These are phyloP conservation scores for Talaromyces sp. DNA, from an alignment of 2,329 filamentous ascomycete species.

Conservation along the genomic window DNA sequence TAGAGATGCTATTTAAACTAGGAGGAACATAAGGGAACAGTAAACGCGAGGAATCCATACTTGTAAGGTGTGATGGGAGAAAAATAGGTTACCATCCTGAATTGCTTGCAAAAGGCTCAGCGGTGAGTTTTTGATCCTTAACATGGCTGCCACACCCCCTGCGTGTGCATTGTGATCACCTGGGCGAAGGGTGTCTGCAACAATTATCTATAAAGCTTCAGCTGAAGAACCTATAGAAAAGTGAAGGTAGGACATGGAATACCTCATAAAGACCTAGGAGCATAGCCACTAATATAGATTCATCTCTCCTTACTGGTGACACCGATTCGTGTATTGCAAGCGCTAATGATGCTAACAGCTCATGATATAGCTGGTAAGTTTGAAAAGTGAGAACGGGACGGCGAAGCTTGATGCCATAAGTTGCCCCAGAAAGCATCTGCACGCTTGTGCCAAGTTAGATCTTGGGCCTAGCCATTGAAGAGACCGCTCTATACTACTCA, in stretches of 20 bases:
- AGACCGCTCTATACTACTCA: not conserved
- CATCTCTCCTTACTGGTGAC: not conserved
- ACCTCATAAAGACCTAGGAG: slow-evolving; percentile 9
- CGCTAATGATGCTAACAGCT: not conserved
- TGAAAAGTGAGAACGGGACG: not conserved
- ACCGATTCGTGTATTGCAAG: not conserved
- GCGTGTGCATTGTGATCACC: slow-evolving; percentile 2
- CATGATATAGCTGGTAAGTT: not conserved
- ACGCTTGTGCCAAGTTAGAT: not conserved
- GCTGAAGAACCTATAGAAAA: not conserved
- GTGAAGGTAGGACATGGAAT: not conserved
- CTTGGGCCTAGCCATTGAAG: not conserved
- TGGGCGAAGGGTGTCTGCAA: not conserved
- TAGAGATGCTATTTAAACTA: not conserved
- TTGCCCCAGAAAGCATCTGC: not conserved
- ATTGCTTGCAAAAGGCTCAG: slow-evolving; percentile 1
- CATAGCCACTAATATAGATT: slow-evolving; percentile 2
- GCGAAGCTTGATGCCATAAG: not conserved
- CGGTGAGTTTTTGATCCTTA: not conserved
- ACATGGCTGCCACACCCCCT: not conserved
- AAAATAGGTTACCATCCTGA: not conserved
- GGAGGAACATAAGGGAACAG: not conserved
- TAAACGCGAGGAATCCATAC: not conserved
- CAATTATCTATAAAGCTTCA: slow-evolving; percentile 1
- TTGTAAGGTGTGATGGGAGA: not conserved